Evolutionary conservation across 805 yeast genomes (phyloP), one percentile per base, ranked within the genome.

Genomic region (Candida arabinofermentans): DNA sequence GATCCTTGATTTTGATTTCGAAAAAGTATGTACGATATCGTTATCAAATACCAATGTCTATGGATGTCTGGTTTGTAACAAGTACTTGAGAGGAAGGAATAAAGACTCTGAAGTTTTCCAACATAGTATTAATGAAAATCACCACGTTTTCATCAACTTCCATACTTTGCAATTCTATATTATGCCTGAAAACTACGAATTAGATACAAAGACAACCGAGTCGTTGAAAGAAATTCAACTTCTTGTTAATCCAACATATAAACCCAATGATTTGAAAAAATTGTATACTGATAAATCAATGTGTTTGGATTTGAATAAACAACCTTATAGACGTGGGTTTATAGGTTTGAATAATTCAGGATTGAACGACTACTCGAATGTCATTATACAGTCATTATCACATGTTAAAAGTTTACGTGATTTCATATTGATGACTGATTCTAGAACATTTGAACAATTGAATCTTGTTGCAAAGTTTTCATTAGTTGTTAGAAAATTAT

Each of bases 1-100:
- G 8, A 48, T 61, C 4, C 61, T 78, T 16, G 87, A 86, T 54
- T 86, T 86, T 57, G 95, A 85, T 56, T 71, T 74, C 39, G 87
- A 82, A 34, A 79, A 79, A 53, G 59, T 75, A 1, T 86, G 95
- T 59, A 70, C 77, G 33, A 74, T 81, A 0, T 74, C 88, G 0
- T 64, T 85, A 18, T 70, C 86, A 1, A 72, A 67, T 29, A 64
- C 72, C 17, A 82, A 83, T 51, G 74, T 86, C 1, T 83, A 85
- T 53, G 79, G 86, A 24, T 86, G 95, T 55, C 62, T 86, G 17
- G 72, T 71, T 0, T 86, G 95, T 62, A 91, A 90, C 26, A 80
- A 75, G 52, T 86, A 78, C 60, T 72, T 77, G 40, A 82, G 79
- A 50, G 95, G 95, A 1, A 68, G 88, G 19, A 74, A 79, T 1